These are phyloP conservation scores for Vachellia pachyceras DNA, from an alignment of 306 rosid genomes.

Conservation along the genomic window DNA sequence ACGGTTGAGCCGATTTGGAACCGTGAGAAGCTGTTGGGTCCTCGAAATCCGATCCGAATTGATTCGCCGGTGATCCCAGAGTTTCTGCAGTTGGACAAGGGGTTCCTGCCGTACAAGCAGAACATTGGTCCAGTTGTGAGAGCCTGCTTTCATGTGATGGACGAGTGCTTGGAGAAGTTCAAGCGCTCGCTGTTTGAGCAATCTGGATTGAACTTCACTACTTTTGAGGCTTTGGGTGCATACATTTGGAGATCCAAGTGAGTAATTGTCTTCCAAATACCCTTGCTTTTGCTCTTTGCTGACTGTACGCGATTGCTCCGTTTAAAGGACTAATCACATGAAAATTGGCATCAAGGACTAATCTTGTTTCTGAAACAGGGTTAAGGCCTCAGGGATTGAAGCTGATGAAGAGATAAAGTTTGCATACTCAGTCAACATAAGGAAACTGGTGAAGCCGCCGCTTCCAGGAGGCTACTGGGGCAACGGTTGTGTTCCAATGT, in stretches of 20 bases:
- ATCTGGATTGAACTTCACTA: slow-evolving; percentile 68
- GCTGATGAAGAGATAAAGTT: slow-evolving; percentile 66
- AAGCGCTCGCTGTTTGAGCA: slow-evolving; percentile 52
- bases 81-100: slow-evolving; percentile 59
- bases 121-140: slow-evolving; percentile 47
- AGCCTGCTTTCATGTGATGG: slow-evolving; percentile 63
- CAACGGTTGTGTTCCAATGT: slow-evolving; percentile 85
- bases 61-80: slow-evolving; percentile 50
- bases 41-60: slow-evolving; percentile 55
- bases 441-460: slow-evolving; percentile 62
- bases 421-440: slow-evolving; percentile 68
- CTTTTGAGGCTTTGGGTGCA: slow-evolving; percentile 87
- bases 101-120: slow-evolving; percentile 51
- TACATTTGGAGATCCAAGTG: slow-evolving; percentile 93
- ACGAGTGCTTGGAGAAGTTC: slow-evolving; percentile 58
- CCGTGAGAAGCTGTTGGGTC: slow-evolving; percentile 54
- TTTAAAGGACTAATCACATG: neutral
- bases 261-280: slow-evolving; percentile 27
- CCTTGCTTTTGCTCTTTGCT: neutral
- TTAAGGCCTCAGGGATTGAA: slow-evolving; percentile 50
- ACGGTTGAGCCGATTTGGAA: slow-evolving; percentile 64
- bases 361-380: slow-evolving; percentile 47
- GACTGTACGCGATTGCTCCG: neutral
- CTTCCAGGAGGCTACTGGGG: slow-evolving; percentile 83
- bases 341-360: neutral